Evolutionary conservation across 495 filamentous ascomycete species (phyloP), one percentile per base, ranked within the genome.

Genomic region (Penicillium turbatum): DNA sequence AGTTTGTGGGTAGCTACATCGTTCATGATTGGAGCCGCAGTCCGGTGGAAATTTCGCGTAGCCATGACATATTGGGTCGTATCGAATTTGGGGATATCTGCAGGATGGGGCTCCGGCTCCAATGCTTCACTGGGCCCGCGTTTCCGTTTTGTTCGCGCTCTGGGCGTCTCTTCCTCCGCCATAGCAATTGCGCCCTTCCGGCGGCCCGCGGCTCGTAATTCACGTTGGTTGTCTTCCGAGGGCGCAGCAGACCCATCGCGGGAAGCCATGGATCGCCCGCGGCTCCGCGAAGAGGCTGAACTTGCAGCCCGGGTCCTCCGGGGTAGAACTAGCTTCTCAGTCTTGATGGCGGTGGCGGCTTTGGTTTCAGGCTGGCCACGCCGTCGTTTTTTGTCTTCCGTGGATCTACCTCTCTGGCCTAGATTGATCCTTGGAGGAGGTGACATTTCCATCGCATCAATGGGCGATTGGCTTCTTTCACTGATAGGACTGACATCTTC

Each of bases 1-100:
- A 90, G 84, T 41, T 91, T 90, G 71, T 98, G 91, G 37, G 80
- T 83, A 8, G 82, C 76, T 49, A 97, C 90, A 64, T 91, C 86
- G 57, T 93, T 88, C 71, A 97, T 83, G 48, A 95, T 83, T 0
- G 89, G 85, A 15, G 81, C 78, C 8, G 83, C 84, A 10, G 89
- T 89, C 41, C 87, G 82, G 50, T 86, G 79, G 69, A 96, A 95
- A 24, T 86, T 85, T 26, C 89, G 85, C 16, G 83, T 85, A 70
- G 84, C 86, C 34, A 87, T 71, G 15, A 90, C 83, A 52, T 83
- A 78, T 3, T 77, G 79, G 9, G 82, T 72, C 1, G 76, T 73
- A 16, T 73, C 71, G 12, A 72, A 62, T 19, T 63, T 73, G 31
- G 66, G 69, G 32, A 54, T 42, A 34, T 72, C 71, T 2, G 66